Evolutionary conservation across 345 rosid genomes (phyloP), one percentile per base, ranked within the genome.

Genomic region (Eucalyptus viminalis): DNA sequence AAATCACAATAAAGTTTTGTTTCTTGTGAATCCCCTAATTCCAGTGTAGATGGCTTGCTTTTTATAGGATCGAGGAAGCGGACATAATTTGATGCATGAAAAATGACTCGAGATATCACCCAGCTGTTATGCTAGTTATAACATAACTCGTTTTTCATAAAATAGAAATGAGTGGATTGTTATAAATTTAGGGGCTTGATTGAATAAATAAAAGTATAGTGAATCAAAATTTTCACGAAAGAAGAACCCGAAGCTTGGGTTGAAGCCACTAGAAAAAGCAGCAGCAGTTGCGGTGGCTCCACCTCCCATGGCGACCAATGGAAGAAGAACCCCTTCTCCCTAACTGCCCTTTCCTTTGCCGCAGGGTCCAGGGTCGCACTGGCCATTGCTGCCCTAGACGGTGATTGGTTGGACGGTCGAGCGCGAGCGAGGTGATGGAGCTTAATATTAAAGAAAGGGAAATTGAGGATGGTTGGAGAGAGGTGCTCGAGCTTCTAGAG

Each of bases 391-490:
- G 31, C 40, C 31, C 31, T 15, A 47, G 88, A 67, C 21, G 92
- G 88, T 16, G 34, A 67, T 87, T 92, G 92, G 89, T 87, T 91
- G 86, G 89, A 93, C 34, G 92, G 91, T 92, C 90, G 16, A 89
- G 91, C 51, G 87, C 43, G 17, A 92, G 86, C 17, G 93, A 92
- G 9, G 95, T 90, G 49, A 92, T 93, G 29, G 95, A 93, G 89
- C 92, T 91, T 49, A 92, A 50, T 15, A 50, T 50, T 50, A 0
- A 0, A 3, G 19, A 0, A 50, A 6, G 54, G 21, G 54, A 50
- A 50, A 50, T 92, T 14, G 89, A 93, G 91, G 50, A 92, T 86
- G 91, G 90, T 91, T 1, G 91, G 93, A 47, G 95, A 93, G 67
- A 92, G 93, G 72, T 88, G 86, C 89, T 93, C 91, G 80, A 88